Percentiles rank a stretch among this genome's conserved stretches.
Evolutionary conservation across 805 yeast species (phyloP).

Genomic region (Groenewaldozyma salmanticensis): DNA sequence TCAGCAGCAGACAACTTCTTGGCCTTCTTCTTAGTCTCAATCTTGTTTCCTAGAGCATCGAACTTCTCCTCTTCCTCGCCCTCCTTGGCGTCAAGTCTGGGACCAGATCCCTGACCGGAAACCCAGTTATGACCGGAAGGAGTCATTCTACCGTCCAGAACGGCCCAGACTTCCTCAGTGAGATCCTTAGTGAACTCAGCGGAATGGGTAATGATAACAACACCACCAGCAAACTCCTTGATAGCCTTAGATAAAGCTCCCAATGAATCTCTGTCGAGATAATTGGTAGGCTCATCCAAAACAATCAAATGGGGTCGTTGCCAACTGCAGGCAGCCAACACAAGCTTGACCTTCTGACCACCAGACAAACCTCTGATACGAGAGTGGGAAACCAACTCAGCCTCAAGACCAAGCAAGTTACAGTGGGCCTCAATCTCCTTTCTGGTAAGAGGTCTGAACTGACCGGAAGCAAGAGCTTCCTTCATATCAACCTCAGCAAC

Average conservation of each 20-base stretch:
- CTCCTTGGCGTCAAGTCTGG: slow-evolving; percentile 96
- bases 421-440: slow-evolving; percentile 99
- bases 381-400: slow-evolving; percentile 99
- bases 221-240: slow-evolving; percentile 99
- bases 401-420: slow-evolving; percentile 95
- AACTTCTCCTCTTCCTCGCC: slow-evolving; percentile 93
- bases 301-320: slow-evolving; percentile 95
- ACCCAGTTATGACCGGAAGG: slow-evolving; percentile 99
- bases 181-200: slow-evolving; percentile 99
- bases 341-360: slow-evolving; percentile 96
- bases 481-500: slow-evolving; percentile 99
- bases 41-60: slow-evolving; percentile 99
- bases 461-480: slow-evolving; percentile 99
- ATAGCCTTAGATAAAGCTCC: slow-evolving; percentile 99
- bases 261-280: slow-evolving; percentile 96
- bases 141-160: slow-evolving; percentile 93
- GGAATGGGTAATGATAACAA: slow-evolving; percentile 98
- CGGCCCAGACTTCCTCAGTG: slow-evolving; percentile 99
- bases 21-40: slow-evolving; percentile 92
- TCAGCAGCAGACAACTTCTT: slow-evolving; percentile 97
- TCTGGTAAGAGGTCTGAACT: slow-evolving; percentile 99
- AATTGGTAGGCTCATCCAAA: slow-evolving; percentile 96
- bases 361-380: slow-evolving; percentile 99
- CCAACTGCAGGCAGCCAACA: slow-evolving; percentile 99
- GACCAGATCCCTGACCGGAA: slow-evolving; percentile 99